Percentiles rank a stretch among this genome's conserved stretches.
Evolutionary conservation across 257 asterid genomes (phyloP).

Genomic region (Handroanthus guayacan): DNA sequence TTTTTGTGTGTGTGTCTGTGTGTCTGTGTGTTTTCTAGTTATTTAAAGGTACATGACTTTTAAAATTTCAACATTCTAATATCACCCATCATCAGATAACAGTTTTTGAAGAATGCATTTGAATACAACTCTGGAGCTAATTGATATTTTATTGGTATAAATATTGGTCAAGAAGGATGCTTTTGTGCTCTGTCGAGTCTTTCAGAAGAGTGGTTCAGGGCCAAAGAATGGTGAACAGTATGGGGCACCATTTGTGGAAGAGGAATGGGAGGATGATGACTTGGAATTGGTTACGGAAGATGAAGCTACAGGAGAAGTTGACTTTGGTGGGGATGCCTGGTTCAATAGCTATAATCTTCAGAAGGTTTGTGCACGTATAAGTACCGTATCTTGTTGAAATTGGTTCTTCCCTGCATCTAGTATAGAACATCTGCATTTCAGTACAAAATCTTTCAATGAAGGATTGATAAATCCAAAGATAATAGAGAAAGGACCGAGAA

Average conservation of each 20-base stretch:
- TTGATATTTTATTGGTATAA: no score
- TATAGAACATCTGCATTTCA: neutral
- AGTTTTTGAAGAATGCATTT: conserved; percentile 5
- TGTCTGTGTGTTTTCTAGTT: no score
- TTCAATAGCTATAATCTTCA: conserved; percentile 54
- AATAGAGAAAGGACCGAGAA: neutral
- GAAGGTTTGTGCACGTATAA: conserved; percentile 53
- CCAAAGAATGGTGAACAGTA: conserved; percentile 95
- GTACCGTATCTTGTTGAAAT: neutral
- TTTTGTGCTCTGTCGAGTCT: conserved; percentile 80
- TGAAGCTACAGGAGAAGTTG: conserved; percentile 49
- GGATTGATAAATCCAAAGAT: neutral
- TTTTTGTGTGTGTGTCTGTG: neutral
- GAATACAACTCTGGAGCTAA: neutral
- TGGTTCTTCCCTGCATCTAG: neutral
- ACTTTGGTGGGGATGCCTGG: conserved; percentile 49
- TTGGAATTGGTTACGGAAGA: conserved; percentile 44
- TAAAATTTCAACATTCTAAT: no score
- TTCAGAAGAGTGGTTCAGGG: conserved; percentile 95
- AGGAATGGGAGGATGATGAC: conserved; percentile 84
- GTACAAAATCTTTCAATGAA: neutral
- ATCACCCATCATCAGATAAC: neutral
- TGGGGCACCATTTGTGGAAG: conserved; percentile 91
- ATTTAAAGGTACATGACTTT: no score
- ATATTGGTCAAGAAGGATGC: conserved; percentile 60